Conservation (phyloP, 441 rosid species). For the Euphorbia schlechtendalii region DNA sequence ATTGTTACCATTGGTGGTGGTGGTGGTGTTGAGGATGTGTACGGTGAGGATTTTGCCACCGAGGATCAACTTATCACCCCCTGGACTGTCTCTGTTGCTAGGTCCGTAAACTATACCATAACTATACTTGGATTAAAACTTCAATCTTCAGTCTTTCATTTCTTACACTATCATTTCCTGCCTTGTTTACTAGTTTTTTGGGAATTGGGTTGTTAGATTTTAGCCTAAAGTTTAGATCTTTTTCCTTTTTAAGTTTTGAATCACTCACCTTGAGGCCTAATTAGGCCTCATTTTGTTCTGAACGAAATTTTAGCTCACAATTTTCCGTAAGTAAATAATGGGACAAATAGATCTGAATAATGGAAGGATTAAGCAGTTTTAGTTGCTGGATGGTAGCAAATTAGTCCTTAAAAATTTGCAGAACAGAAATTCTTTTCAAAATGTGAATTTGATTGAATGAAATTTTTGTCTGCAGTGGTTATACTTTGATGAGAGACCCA, state of each 20-base stretch:
- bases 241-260: neutral
- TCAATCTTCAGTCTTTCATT: neutral
- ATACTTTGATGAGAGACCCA: conserved; percentile 82
- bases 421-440: neutral
- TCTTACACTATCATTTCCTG: neutral
- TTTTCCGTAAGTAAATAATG: too few relatives aligned
- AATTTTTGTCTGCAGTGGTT: conserved; percentile 57
- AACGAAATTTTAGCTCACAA: too few relatives aligned
- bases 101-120: conserved; percentile 34
- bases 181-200: neutral
- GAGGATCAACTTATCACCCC: conserved; percentile 90
- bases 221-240: conserved; percentile 13
- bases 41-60: conserved; percentile 75
- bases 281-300: neutral
- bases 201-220: neutral
- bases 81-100: conserved; percentile 80
- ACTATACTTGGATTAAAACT: neutral
- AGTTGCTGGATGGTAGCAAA: neutral
- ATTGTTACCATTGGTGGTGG: conserved; percentile 42
- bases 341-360: too few relatives aligned
- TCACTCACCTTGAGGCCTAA: too few relatives aligned
- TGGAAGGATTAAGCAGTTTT: neutral
- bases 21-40: conserved; percentile 52
- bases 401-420: neutral
- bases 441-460: neutral